Conservation (phyloP, 352 stramenopile species). For the Blastocystis sp. region DNA sequence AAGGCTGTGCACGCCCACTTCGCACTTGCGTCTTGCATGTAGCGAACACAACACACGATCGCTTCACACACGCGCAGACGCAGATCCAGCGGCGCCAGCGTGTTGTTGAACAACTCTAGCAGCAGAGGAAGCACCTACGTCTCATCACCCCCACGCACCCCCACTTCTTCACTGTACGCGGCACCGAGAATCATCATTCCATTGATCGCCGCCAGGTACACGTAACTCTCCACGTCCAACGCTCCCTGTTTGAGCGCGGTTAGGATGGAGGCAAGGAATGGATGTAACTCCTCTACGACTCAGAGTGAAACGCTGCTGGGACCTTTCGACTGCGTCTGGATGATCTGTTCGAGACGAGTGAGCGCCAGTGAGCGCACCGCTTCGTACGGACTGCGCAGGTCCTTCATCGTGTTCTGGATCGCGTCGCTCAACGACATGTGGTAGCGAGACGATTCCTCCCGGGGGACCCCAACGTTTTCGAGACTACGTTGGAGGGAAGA, state of each 20-base stretch:
- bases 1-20: not conserved
- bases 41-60: not conserved
- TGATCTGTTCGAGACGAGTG: not conserved
- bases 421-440: not conserved
- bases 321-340: not conserved
- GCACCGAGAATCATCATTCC: not conserved
- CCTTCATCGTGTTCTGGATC: not conserved
- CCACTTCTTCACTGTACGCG: not conserved
- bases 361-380: not conserved
- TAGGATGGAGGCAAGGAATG: not conserved
- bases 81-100: slow-evolving; percentile 18
- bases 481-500: not conserved
- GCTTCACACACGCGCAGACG: slow-evolving; percentile 17
- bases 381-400: slow-evolving; percentile 20
- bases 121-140: slow-evolving; percentile 4
- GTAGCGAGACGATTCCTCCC: not conserved
- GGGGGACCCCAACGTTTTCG: not conserved
- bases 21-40: not conserved
- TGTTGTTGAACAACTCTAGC: not conserved
- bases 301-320: not conserved
- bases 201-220: slow-evolving; percentile 13
- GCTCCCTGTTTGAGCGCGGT: not conserved
- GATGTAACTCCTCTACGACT: not conserved
- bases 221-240: slow-evolving; percentile 6
- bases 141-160: not conserved